A percentile compares a stretch with the other conserved stretches of the same genome.
phyloP scores from a whole-genome alignment of 208 protist genomes.

The Crithidia brevicula region DNA sequence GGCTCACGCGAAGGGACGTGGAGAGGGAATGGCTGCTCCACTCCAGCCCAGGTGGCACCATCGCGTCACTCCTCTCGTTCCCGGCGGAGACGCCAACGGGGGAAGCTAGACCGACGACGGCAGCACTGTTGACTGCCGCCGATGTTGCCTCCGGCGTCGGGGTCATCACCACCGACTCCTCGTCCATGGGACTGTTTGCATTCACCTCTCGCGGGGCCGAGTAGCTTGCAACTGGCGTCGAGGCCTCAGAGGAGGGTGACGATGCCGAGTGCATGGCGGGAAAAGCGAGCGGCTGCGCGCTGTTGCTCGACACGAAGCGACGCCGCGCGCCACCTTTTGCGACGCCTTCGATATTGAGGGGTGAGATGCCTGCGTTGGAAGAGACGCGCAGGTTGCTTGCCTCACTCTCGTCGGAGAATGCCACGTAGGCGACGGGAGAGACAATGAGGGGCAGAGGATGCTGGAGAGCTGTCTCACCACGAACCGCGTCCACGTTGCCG shows the following conservation, averaged over 20 bases:
- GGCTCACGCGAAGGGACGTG: not conserved
- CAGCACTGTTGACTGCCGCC: not conserved
- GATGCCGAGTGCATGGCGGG: no score
- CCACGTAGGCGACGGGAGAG: not conserved
- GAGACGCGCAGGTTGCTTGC: not conserved
- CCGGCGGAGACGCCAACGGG: no score
- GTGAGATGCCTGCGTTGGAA: not conserved
- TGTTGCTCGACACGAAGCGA: not conserved
- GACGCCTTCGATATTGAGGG: slow-evolving; percentile 6
- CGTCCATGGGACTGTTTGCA: no score
- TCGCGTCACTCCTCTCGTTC: no score
- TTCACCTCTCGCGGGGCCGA: no score
- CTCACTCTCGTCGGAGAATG: not conserved
- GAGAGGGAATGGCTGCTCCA: slow-evolving; percentile 19
- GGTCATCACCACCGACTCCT: no score
- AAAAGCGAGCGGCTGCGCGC: slow-evolving; percentile 9
- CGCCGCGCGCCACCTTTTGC: not conserved
- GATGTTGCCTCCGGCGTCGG: not conserved
- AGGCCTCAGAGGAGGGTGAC: not conserved
- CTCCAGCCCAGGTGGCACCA: no score
- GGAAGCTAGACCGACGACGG: not conserved
- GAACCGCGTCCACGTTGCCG: not conserved
- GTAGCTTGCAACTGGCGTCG: no score
- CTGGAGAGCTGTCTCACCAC: not conserved
- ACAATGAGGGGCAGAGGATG: not conserved